Evolutionary conservation across 2,329 filamentous ascomycete species (phyloP).

Genomic region (Graphiopsis chlorocephala): DNA sequence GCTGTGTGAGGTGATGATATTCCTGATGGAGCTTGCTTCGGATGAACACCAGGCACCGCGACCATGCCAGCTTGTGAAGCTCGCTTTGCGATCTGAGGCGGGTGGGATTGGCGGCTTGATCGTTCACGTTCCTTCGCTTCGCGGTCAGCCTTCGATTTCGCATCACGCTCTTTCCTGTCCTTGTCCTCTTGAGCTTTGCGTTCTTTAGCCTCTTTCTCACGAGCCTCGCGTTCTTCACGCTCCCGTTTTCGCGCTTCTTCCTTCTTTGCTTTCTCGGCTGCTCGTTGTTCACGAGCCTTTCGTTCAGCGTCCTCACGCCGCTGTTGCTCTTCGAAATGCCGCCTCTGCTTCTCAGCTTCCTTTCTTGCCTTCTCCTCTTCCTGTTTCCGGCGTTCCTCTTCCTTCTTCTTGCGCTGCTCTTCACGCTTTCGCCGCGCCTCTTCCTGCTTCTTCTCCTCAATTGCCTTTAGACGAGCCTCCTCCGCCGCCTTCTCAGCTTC

Average conservation of each 20-base stretch:
- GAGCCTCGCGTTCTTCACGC: slow-evolving; percentile 59
- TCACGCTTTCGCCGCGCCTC: slow-evolving; percentile 80
- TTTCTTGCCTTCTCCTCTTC: slow-evolving; percentile 84
- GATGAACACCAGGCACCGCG: slow-evolving; percentile 52
- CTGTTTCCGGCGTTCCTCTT: slow-evolving; percentile 83
- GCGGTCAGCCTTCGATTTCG: slow-evolving; percentile 44
- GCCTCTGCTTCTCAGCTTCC: slow-evolving; percentile 78
- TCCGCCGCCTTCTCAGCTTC: slow-evolving; percentile 89
- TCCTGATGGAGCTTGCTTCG: slow-evolving; percentile 51
- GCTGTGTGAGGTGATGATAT: slow-evolving; percentile 76
- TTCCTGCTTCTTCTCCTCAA: slow-evolving; percentile 74
- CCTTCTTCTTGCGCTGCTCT: slow-evolving; percentile 86
- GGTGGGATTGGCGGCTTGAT: slow-evolving; percentile 37
- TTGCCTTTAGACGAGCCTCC: slow-evolving; percentile 71
- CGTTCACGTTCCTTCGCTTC: slow-evolving; percentile 27
- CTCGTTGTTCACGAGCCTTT: slow-evolving; percentile 75
- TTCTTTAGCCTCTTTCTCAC: slow-evolving; percentile 74
- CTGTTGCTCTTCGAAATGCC: slow-evolving; percentile 79
- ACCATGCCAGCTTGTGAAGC: slow-evolving; percentile 59
- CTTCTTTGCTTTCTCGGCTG: slow-evolving; percentile 74
- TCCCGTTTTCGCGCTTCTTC: slow-evolving; percentile 74
- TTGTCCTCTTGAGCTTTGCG: slow-evolving; percentile 58
- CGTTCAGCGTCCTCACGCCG: slow-evolving; percentile 81
- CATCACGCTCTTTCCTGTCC: slow-evolving; percentile 62
- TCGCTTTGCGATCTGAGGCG: slow-evolving; percentile 49